Conservation (phyloP, 108 stramenopile species). For the Fragilariopsis cylindrus region DNA sequence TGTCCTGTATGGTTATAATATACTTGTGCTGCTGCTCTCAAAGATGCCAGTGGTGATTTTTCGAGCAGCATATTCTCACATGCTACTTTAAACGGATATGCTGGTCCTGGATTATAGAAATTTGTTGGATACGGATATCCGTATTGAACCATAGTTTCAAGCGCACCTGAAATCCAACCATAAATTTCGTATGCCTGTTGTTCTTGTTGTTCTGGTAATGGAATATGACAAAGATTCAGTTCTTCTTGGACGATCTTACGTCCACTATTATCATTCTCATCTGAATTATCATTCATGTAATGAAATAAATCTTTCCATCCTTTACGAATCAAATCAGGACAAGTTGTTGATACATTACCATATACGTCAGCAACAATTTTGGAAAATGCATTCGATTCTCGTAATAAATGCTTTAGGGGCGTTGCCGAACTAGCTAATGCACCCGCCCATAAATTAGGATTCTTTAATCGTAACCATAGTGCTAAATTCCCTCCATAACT, state of each 20-base stretch:
- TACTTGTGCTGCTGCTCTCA: slow-evolving; percentile 32
- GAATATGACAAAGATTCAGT: slow-evolving; percentile 25
- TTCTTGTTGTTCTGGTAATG: neutral
- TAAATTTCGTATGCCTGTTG: slow-evolving; percentile 26
- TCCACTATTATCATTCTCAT: neutral
- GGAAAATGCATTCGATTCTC: slow-evolving; percentile 41
- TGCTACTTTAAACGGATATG: slow-evolving; percentile 36
- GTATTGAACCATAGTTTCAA: slow-evolving; percentile 46
- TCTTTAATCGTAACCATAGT: slow-evolving; percentile 73
- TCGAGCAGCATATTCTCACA: slow-evolving; percentile 32
- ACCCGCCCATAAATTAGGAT: slow-evolving; percentile 70
- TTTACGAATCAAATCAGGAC: slow-evolving; percentile 28
- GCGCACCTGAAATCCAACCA: slow-evolving; percentile 30
- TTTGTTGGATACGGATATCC: slow-evolving; percentile 41
- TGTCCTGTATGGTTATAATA: slow-evolving; percentile 44
- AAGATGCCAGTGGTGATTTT: slow-evolving; percentile 24
- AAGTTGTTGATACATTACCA: slow-evolving; percentile 27
- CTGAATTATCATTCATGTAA: neutral
- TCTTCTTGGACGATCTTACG: slow-evolving; percentile 11
- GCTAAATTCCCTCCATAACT: slow-evolving; percentile 85
- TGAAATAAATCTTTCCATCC: slow-evolving; percentile 38
- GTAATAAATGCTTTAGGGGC: slow-evolving; percentile 49
- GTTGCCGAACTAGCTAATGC: slow-evolving; percentile 71
- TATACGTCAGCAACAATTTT: slow-evolving; percentile 39
- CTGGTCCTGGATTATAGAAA: slow-evolving; percentile 41